These are phyloP conservation scores for Ogataea allantospora DNA, from an alignment of 805 yeast species.

Conservation along the genomic window DNA sequence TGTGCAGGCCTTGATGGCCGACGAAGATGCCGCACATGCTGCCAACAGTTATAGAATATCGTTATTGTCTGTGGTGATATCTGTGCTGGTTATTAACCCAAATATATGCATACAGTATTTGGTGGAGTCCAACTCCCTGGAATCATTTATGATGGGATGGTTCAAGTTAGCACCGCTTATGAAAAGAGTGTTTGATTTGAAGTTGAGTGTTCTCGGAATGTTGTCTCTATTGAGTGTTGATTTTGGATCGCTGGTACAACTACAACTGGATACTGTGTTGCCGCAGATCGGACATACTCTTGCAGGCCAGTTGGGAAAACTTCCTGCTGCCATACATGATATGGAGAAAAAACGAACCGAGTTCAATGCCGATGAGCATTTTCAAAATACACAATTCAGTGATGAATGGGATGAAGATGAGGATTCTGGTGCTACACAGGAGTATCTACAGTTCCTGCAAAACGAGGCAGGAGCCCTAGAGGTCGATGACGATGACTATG, in stretches of 20 bases:
- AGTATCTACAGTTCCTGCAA: slow-evolving; percentile 48
- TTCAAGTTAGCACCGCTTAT: slow-evolving; percentile 52
- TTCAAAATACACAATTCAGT: slow-evolving; percentile 23
- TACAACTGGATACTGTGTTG: slow-evolving; percentile 35
- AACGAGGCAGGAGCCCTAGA: slow-evolving; percentile 40
- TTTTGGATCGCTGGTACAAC: slow-evolving; percentile 16
- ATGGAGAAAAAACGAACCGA: slow-evolving; percentile 63
- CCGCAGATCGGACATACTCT: slow-evolving; percentile 52
- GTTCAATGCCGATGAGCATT: slow-evolving; percentile 38
- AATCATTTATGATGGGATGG: slow-evolving; percentile 65
- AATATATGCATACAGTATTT: slow-evolving; percentile 49
- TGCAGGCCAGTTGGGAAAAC: slow-evolving; percentile 49
- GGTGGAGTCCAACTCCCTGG: slow-evolving; percentile 42
- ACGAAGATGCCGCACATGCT: slow-evolving; percentile 33
- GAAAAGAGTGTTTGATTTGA: slow-evolving; percentile 76
- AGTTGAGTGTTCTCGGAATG: slow-evolving; percentile 68
- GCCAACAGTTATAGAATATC: slow-evolving; percentile 36
- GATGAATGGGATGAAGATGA: slow-evolving; percentile 30
- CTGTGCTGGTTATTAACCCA: slow-evolving; percentile 64
- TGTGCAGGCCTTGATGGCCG: slow-evolving; percentile 40
- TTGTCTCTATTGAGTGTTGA: slow-evolving; percentile 45
- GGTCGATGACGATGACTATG: slow-evolving; percentile 69
- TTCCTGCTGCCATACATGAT: slow-evolving; percentile 70
- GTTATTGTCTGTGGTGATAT: slow-evolving; percentile 59
- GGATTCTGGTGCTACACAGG: slow-evolving; percentile 36